phyloP scores from a whole-genome alignment of 2,329 filamentous ascomycete genomes.

The Ilyonectria mors-panacis region DNA sequence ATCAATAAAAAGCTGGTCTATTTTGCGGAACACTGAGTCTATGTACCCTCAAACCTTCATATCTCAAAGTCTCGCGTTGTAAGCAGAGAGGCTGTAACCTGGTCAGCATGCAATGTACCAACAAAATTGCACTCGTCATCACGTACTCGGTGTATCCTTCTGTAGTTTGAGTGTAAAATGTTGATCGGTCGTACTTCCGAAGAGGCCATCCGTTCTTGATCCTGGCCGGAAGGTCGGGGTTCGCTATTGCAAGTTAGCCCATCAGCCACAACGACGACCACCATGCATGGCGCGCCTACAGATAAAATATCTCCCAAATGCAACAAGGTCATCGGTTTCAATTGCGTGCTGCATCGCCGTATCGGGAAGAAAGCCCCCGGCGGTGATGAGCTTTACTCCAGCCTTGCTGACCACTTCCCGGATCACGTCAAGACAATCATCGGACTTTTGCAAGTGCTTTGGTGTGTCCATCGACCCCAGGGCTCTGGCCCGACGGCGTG shows the following conservation, averaged over 20 bases:
- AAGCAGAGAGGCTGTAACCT: conserved; percentile 32
- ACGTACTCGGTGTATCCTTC: conserved; percentile 44
- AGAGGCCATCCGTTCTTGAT: conserved; percentile 45
- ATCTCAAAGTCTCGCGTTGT: conserved; percentile 30
- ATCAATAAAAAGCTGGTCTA: background rate
- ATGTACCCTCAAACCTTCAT: background rate
- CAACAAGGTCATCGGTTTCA: conserved; percentile 52
- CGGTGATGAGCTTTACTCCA: conserved; percentile 48
- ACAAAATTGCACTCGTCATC: background rate
- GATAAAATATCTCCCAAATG: conserved; percentile 53
- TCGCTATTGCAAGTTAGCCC: conserved; percentile 36
- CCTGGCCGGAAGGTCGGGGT: conserved; percentile 44
- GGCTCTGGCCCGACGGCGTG: conserved; percentile 73
- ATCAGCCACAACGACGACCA: background rate
- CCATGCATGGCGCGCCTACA: conserved; percentile 24
- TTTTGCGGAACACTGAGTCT: background rate
- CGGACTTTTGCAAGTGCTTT: conserved; percentile 48
- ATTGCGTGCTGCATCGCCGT: conserved; percentile 50
- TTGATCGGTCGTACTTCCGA: conserved; percentile 39
- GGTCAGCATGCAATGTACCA: conserved; percentile 16
- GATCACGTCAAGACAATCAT: conserved; percentile 52
- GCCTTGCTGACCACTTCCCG: conserved; percentile 51
- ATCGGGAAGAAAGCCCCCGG: conserved; percentile 53
- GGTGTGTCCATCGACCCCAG: conserved; percentile 57
- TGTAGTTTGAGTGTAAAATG: conserved; percentile 39